phyloP scores from a whole-genome alignment of 768 basidiomycete species.

The Fibroporia radiculosa region DNA sequence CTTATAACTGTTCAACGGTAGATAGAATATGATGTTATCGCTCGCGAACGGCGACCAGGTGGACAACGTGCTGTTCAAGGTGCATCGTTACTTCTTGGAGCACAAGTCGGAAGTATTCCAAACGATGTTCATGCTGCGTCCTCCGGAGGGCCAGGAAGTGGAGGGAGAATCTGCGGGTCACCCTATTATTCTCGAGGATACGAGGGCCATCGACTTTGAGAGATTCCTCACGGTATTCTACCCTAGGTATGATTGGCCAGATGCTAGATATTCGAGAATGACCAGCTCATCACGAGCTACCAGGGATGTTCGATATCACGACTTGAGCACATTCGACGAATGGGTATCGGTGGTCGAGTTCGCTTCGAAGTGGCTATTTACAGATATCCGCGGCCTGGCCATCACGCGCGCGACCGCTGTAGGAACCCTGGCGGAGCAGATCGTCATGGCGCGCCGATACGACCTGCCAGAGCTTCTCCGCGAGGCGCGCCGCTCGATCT shows the following conservation, averaged over 20 bases:
- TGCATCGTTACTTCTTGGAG: conserved; percentile 55
- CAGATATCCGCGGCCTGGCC: conserved; percentile 29
- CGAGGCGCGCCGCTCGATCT: conserved; percentile 1
- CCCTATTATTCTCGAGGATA: conserved; percentile 29
- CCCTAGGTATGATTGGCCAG: conserved; percentile 35
- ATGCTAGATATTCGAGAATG: neutral
- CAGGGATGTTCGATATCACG: neutral
- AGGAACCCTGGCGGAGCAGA: conserved; percentile 28
- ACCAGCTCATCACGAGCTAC: neutral
- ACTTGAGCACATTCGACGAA: conserved; percentile 16
- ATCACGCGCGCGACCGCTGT: conserved; percentile 32
- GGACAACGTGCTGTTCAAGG: conserved; percentile 45
- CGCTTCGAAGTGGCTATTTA: conserved; percentile 34
- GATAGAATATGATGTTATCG: too few species aligned
- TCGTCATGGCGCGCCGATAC: conserved; percentile 31
- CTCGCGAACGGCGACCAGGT: too few species aligned
- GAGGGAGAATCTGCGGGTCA: conserved; percentile 19
- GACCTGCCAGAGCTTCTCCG: neutral
- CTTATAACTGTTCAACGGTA: too few species aligned
- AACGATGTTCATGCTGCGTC: conserved; percentile 18
- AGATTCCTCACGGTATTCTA: conserved; percentile 57
- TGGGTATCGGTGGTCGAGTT: conserved; percentile 37
- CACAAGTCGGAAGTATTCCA: conserved; percentile 38
- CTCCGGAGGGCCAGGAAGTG: conserved; percentile 5
- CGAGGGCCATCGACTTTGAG: conserved; percentile 41